phyloP scores from a whole-genome alignment of 2,329 filamentous ascomycete genomes.

The Phialophora expanda region DNA sequence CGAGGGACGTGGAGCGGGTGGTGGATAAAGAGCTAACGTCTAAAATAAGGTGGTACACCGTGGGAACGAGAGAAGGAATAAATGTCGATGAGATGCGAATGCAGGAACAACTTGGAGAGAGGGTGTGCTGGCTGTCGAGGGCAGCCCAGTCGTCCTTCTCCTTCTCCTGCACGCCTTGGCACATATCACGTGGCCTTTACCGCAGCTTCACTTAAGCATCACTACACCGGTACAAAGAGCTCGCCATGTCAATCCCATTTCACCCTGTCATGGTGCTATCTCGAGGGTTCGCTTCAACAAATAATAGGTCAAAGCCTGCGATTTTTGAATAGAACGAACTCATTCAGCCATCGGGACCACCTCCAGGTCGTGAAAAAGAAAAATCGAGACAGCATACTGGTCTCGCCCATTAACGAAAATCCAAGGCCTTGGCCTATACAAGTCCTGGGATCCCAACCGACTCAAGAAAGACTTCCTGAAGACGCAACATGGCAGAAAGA shows the following conservation, averaged over 20 bases:
- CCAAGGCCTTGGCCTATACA: slow-evolving; percentile 22
- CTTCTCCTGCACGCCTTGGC: slow-evolving; percentile 7
- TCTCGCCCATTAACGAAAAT: neutral
- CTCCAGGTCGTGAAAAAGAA: slow-evolving; percentile 7
- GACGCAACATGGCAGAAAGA: neutral
- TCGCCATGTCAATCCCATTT: neutral
- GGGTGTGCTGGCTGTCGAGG: slow-evolving; percentile 18
- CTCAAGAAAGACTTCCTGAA: slow-evolving; percentile 4
- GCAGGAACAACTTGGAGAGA: slow-evolving; percentile 18
- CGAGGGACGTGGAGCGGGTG: neutral
- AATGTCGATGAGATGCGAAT: slow-evolving; percentile 15
- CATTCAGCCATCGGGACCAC: slow-evolving; percentile 4
- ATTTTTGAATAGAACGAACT: neutral
- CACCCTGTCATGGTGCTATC: neutral
- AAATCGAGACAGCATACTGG: slow-evolving; percentile 3
- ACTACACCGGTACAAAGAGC: neutral
- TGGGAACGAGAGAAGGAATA: slow-evolving; percentile 15
- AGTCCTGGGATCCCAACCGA: neutral
- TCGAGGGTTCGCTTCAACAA: neutral
- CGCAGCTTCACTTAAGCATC: neutral
- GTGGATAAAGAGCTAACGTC: slow-evolving; percentile 5
- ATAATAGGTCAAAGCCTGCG: neutral
- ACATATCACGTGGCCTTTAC: neutral
- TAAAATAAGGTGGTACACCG: slow-evolving; percentile 8
- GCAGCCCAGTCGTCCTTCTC: neutral